These are phyloP conservation scores for Cystobasidium pallidum DNA, from an alignment of 1,284 basidiomycete genomes.

Conservation along the genomic window DNA sequence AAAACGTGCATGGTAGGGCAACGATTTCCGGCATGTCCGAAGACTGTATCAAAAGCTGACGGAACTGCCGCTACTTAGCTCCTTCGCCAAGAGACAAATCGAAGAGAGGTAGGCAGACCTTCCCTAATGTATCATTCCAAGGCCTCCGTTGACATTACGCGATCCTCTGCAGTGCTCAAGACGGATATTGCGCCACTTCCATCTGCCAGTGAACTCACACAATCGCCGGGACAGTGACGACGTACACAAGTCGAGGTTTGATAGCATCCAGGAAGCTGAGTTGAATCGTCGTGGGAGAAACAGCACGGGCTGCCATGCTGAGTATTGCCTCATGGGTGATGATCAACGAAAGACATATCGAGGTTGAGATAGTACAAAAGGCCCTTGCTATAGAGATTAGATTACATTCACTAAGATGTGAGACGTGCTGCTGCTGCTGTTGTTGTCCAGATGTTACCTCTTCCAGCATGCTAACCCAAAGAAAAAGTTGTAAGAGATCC, in stretches of 20 bases:
- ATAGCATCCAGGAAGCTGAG: neutral
- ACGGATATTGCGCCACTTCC: constrained; percentile 64
- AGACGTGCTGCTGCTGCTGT: neutral
- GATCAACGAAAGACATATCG: neutral
- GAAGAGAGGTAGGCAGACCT: constrained; percentile 29
- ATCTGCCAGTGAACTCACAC: neutral
- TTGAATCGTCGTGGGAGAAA: neutral
- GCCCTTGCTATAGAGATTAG: too few species aligned
- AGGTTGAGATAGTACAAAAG: too few species aligned
- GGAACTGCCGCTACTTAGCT: constrained; percentile 61
- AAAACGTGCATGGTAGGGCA: constrained; percentile 84
- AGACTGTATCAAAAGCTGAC: too few species aligned
- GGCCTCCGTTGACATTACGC: too few species aligned
- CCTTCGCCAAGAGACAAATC: constrained; percentile 70
- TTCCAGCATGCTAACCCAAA: neutral
- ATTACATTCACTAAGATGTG: neutral
- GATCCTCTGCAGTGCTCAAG: constrained; percentile 66
- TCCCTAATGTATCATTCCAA: too few species aligned
- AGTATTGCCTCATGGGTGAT: too few species aligned
- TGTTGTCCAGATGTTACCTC: neutral
- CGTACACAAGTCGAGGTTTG: neutral
- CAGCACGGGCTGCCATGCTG: constrained; percentile 3
- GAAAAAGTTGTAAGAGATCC: neutral
- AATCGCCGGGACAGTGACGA: neutral
- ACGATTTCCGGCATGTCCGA: constrained; percentile 32